Evolutionary conservation across 2,329 filamentous ascomycete genomes (phyloP).

Genomic region (Penicillium aurantiogriseum): DNA sequence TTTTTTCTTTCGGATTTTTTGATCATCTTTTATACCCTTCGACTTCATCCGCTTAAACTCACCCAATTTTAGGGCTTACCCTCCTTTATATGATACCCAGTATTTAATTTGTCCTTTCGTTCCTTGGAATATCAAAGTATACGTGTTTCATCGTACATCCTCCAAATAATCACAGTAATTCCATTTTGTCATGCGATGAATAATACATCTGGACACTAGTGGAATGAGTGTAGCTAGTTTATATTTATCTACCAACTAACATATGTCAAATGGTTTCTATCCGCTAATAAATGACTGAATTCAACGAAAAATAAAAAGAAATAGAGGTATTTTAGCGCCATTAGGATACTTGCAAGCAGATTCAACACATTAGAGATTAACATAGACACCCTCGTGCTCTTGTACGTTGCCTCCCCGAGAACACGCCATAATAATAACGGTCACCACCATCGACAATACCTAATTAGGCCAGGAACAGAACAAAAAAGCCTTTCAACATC

Average conservation of each 20-base stretch:
- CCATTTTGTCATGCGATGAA: background rate
- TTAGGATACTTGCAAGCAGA: background rate
- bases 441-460: background rate
- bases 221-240: background rate
- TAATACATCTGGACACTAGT: background rate
- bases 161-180: no score
- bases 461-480: background rate
- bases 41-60: background rate
- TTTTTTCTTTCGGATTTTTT: background rate
- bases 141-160: accelerated
- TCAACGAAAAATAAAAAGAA: background rate
- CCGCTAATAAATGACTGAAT: background rate
- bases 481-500: background rate
- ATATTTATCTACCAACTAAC: background rate
- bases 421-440: background rate
- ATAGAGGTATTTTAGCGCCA: background rate
- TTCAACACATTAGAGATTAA: conserved; percentile 3
- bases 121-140: background rate
- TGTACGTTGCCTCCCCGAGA: background rate
- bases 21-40: background rate
- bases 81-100: conserved; percentile 5
- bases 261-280: background rate
- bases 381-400: background rate
- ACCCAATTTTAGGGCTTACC: background rate
- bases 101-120: background rate